Evolutionary conservation across 805 yeast species (phyloP), one percentile per base, ranked within the genome.

Genomic region (Metschnikowia lunata): DNA sequence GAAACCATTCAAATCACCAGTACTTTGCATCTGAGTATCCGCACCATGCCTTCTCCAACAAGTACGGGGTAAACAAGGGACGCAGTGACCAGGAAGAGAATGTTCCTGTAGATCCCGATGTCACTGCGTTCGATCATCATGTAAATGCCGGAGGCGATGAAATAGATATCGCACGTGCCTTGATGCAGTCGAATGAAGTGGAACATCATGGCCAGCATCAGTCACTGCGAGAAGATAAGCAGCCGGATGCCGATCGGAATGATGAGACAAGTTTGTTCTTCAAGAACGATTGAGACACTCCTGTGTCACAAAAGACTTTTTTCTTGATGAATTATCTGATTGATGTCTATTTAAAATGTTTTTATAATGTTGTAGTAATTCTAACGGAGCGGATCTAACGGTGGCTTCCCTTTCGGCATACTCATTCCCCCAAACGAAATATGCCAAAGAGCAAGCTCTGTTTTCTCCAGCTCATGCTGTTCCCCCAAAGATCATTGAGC

Each of bases 161-260:
- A 51, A 77, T 80, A 32, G 84, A 79, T 37, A 82, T 81, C 52
- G 86, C 87, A 1, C 65, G 83, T 35, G 87, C 85, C 0, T 63
- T 81, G 52, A 79, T 81, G 39, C 83, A 79, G 48, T 82, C 84
- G 0, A 78, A 74, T 50, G 79, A 71, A 41, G 68, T 56, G 11
- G 67, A 50, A 26, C 59, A 58, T 14, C 34, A 35, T 8, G 29
- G 26, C 27, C 14, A 26, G 8, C 26, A 10, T 30, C 37, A 34
- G 30, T 36, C 40, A 26, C 43, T 26, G 11, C 14, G 30, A 7
- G 45, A 41, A n/a, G 31, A 12, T 12, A 29, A 29, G 6, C 31
- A 29, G n/a, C n/a, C 31, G 11, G 31, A 29, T 3, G 6, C 31
- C 4, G 47, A 40, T 7, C 32, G 51, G 27, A 29, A 34, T 29